phyloP scores from a whole-genome alignment of 192 early-diverging fungal species.

The Pecoramyces ruminantium region DNA sequence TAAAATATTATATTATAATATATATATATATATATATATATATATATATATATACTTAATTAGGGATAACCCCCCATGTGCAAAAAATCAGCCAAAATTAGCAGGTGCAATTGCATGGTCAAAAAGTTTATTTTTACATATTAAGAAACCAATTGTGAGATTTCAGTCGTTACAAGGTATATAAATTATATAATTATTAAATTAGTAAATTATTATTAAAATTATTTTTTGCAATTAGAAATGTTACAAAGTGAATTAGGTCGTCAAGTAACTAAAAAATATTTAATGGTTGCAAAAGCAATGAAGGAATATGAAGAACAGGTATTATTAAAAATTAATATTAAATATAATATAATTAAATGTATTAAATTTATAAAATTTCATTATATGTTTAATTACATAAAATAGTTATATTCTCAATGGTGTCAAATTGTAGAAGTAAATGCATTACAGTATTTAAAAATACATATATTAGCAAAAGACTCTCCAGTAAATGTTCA shows the following conservation, averaged over 20 bases:
- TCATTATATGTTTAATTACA: too few species aligned
- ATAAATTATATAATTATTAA: neutral
- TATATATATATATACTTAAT: neutral
- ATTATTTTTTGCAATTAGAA: constrained; percentile 12
- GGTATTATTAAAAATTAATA: too few species aligned
- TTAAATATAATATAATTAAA: too few species aligned
- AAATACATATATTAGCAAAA: constrained; percentile 26
- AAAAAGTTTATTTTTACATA: constrained; percentile 29
- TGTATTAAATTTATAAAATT: too few species aligned
- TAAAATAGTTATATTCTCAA: constrained; percentile 20
- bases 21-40: too few species aligned
- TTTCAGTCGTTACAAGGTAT: constrained; percentile 41
- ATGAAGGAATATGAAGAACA: constrained; percentile 43
- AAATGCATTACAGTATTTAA: constrained; percentile 34
- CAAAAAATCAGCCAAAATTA: constrained; percentile 43
- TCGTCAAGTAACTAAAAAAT: constrained; percentile 35
- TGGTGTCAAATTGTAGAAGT: constrained; percentile 38
- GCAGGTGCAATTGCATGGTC: constrained; percentile 44
- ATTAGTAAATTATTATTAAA: too few species aligned
- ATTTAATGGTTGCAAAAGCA: constrained; percentile 33
- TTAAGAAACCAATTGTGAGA: constrained; percentile 45
- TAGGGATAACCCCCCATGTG: constrained; percentile 30
- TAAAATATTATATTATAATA: too few species aligned
- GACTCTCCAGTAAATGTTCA: constrained; percentile 5
- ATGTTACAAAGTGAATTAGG: constrained; percentile 42